Base-by-base conservation (phyloP, 148 eudicot species). In the Dysphania ambrosioides region DNA sequence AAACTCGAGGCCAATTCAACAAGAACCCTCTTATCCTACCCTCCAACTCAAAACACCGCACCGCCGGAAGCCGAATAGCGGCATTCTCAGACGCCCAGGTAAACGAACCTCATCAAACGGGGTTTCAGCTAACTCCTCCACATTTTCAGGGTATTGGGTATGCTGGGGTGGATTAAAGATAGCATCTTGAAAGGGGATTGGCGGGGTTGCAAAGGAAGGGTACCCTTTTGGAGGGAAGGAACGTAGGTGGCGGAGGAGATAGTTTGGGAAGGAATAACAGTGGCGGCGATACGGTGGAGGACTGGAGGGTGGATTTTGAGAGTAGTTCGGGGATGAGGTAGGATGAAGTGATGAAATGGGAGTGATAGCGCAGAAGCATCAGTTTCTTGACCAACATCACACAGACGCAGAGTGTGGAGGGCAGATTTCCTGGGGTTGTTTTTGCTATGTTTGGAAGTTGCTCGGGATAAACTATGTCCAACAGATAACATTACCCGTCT, bases 1-100 rank as follows among this genome's bases (percentile, higher is more conserved):
- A 81, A 49, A 94, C 49, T 2, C 97, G 86, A 38, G 98, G 93
- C 98, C 98, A 94, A 80, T 94, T 94, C 40, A 94, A 79, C 65
- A 94, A 83, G 78, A 92, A 97, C 66, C 98, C 98, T 21, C 98
- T 86, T 9, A 94, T 79, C 61, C 88, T 89, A 77, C 74, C 81
- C 76, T 94, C 98, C 5, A 94, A 82, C 47, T 84, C 81, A 53
- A 74, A 87, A 81, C 98, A 92, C 41, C 36, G 78, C 4, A 87
- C 86, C 19, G 93, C 64, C 16, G 93, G 96, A 57, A 92, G 96
- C 26, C 96, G 86, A 47, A 94, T 85, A 6, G 98, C 98, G 6
- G 89, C 73, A 29, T 92, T 69, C 24, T 88, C 81, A 76, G 75
- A 94, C 0, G 80, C 85, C 19, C 97, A 84, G 11, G 92, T 82